Conservation (phyloP, 495 filamentous ascomycete species). For the Penicillium subrubescens region DNA sequence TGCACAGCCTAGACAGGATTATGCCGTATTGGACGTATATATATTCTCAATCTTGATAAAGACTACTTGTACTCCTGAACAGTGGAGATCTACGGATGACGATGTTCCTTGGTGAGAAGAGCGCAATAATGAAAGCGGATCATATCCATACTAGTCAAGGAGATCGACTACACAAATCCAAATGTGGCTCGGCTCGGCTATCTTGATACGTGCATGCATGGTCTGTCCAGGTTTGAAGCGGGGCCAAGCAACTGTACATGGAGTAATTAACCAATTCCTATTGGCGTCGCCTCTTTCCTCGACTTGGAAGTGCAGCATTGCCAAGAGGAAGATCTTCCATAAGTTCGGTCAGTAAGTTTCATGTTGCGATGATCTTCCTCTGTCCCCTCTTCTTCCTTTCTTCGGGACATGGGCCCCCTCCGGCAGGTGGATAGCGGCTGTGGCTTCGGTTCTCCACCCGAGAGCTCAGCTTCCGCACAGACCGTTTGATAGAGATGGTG, state of each 20-base stretch:
- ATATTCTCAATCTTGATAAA: background rate
- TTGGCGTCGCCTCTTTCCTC: background rate
- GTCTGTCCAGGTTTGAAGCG: background rate
- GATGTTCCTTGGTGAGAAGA: background rate
- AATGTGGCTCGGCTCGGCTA: background rate
- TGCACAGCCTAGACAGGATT: background rate
- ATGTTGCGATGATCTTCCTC: conserved; percentile 8
- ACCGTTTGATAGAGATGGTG: conserved; percentile 9
- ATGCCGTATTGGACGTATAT: background rate
- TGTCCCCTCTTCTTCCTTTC: background rate
- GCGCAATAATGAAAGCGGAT: background rate
- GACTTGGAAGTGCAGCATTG: background rate
- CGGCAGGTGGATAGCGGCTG: conserved; percentile 23
- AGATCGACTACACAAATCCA: conserved; percentile 1
- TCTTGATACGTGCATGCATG: background rate
- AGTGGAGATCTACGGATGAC: background rate
- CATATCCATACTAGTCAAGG: conserved; percentile 13
- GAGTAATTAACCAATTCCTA: background rate
- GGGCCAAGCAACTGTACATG: background rate
- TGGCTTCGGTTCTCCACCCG: conserved; percentile 28
- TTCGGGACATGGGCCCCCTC: background rate
- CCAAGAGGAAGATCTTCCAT: background rate
- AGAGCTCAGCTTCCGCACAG: conserved; percentile 18
- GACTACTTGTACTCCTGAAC: background rate
- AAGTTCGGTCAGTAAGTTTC: background rate